A percentile compares a stretch with the other conserved stretches of the same genome.
These are phyloP conservation scores for Taxawa tesnikishii DNA, from an alignment of 2,329 filamentous ascomycete genomes.

Conservation along the genomic window DNA sequence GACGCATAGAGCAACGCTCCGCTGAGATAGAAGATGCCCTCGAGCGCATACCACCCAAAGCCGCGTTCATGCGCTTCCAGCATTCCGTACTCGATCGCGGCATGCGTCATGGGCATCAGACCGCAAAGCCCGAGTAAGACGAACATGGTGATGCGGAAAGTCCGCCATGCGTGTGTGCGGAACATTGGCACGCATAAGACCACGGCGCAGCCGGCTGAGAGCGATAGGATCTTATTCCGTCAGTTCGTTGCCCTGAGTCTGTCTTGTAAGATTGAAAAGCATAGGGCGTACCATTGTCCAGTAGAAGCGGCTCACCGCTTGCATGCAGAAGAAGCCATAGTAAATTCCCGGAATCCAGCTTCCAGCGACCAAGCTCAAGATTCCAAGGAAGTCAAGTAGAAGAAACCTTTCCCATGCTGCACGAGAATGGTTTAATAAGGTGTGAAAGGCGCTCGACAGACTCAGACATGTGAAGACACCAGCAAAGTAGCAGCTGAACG, in stretches of 20 bases:
- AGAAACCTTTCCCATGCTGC: conserved; percentile 67
- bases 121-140: conserved; percentile 28
- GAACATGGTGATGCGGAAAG: conserved; percentile 28
- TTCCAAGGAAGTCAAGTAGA: conserved; percentile 82
- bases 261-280: too few species aligned
- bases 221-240: conserved; percentile 11
- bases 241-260: too few species aligned
- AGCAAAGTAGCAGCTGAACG: conserved; percentile 25
- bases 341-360: conserved; percentile 70
- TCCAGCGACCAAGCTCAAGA: conserved; percentile 75
- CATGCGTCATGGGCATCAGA: conserved; percentile 28
- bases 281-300: conserved; percentile 18
- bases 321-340: conserved; percentile 36
- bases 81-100: conserved; percentile 18
- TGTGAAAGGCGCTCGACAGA: conserved; percentile 55
- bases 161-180: conserved; percentile 25
- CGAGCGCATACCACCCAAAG: conserved; percentile 26
- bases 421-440: conserved; percentile 67
- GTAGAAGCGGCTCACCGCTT: conserved; percentile 24
- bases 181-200: conserved; percentile 26
- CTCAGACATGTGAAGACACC: conserved; percentile 25
- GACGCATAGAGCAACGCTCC: conserved; percentile 27
- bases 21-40: conserved; percentile 25
- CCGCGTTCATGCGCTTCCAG: conserved; percentile 25
- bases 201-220: conserved; percentile 26